Evolutionary conservation across 257 asterid species (phyloP).

Genomic region (Nicotiana sylvestris): DNA sequence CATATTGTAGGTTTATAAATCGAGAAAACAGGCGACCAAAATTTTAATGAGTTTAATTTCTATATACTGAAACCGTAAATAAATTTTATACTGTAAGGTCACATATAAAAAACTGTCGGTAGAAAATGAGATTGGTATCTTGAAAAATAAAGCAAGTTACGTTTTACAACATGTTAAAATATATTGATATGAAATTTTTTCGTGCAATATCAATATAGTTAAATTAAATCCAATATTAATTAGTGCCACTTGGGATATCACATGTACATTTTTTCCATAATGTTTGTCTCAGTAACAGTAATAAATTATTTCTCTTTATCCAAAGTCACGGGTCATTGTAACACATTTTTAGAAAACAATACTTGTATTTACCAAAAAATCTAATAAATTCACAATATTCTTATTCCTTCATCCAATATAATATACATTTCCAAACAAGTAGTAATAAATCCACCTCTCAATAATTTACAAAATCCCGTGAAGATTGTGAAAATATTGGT

Average conservation of each 20-base stretch:
- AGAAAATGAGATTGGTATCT: too few relatives aligned
- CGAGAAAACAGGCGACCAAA: not conserved
- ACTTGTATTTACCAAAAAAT: too few relatives aligned
- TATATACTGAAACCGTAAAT: too few relatives aligned
- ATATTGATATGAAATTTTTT: not conserved
- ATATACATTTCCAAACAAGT: not conserved
- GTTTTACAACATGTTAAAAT: not conserved
- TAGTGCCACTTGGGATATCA: not conserved
- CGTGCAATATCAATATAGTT: not conserved
- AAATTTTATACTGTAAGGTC: too few relatives aligned
- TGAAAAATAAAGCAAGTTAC: not conserved
- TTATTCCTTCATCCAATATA: not conserved
- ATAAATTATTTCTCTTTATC: not conserved
- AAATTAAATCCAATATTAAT: not conserved
- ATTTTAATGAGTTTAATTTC: too few relatives aligned
- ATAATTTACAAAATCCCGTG: not conserved
- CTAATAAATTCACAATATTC: not conserved
- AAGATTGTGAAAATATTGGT: not conserved
- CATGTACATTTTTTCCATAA: not conserved
- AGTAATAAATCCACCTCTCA: not conserved
- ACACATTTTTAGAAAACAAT: not conserved
- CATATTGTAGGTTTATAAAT: too few relatives aligned
- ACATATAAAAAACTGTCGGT: too few relatives aligned
- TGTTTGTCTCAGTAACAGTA: not conserved
- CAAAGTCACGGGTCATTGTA: not conserved